Conservation (phyloP, 1,139 yeast genomes). For the Ogataea hybrid region DNA sequence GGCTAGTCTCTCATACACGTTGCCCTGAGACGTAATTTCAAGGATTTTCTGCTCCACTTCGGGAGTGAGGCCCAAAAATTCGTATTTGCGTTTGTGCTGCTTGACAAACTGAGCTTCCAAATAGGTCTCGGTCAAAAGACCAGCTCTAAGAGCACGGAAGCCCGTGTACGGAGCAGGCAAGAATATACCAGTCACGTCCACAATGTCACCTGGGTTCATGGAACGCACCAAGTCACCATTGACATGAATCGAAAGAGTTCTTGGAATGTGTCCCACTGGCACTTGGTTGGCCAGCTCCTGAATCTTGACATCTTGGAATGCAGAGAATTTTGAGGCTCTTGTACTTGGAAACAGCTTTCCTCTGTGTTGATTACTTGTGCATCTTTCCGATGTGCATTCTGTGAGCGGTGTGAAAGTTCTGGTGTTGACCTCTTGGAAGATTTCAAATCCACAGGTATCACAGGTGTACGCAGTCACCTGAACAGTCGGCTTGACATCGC, state of each 20-base stretch:
- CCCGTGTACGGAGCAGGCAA: slow-evolving; percentile 97
- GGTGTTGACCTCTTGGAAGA: slow-evolving; percentile 90
- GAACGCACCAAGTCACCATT: slow-evolving; percentile 88
- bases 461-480: slow-evolving; percentile 94
- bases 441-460: slow-evolving; percentile 95
- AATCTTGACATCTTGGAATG: slow-evolving; percentile 92
- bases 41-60: slow-evolving; percentile 57
- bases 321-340: slow-evolving; percentile 90
- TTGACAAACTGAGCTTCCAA: slow-evolving; percentile 81
- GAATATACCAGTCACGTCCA: slow-evolving; percentile 88
- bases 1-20: slow-evolving; percentile 77
- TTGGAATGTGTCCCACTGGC: slow-evolving; percentile 97
- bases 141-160: slow-evolving; percentile 87
- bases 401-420: slow-evolving; percentile 80
- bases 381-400: slow-evolving; percentile 83
- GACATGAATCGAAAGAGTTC: slow-evolving; percentile 78
- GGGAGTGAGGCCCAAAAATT: slow-evolving; percentile 55
- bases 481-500: slow-evolving; percentile 94
- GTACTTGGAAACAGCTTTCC: slow-evolving; percentile 94
- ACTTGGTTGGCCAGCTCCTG: slow-evolving; percentile 97
- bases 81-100: slow-evolving; percentile 90
- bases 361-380: slow-evolving; percentile 73
- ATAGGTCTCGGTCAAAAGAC: slow-evolving; percentile 90
- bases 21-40: slow-evolving; percentile 55
- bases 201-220: slow-evolving; percentile 92